Evolutionary conservation across 208 protist species (phyloP).

Genomic region (Trypanosoma avium): DNA sequence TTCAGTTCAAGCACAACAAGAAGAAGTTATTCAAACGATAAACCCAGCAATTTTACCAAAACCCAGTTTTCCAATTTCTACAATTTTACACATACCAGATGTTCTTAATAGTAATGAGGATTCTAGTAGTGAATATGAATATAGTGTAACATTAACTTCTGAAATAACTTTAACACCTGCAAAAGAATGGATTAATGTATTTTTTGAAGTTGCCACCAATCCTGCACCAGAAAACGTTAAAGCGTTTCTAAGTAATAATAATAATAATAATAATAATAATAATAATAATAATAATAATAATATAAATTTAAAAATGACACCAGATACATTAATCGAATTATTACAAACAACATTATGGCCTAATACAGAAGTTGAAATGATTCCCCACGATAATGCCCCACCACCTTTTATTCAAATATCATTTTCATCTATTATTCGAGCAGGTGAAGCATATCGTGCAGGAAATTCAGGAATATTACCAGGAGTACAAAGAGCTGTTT

Average conservation of each 20-base stretch:
- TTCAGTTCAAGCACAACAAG: no score
- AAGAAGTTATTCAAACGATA: no score
- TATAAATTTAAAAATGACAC: no score
- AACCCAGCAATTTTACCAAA: no score
- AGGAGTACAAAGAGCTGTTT: slow-evolving; percentile 5
- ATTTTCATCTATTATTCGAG: background rate
- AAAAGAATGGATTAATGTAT: slow-evolving; percentile 3
- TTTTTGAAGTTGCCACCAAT: background rate
- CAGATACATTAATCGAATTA: background rate
- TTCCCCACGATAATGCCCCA: background rate
- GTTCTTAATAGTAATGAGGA: no score
- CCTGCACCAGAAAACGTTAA: no score
- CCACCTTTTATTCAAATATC: slow-evolving; percentile 5
- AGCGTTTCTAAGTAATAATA: no score
- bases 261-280: no score
- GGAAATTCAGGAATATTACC: slow-evolving; percentile 4
- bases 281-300: no score
- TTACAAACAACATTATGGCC: background rate
- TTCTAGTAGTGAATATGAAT: no score
- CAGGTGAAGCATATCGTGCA: background rate
- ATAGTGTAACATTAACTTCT: background rate
- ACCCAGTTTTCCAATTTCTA: no score
- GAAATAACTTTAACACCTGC: background rate
- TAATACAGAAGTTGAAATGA: background rate
- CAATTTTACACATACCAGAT: no score